Percentiles rank a stretch among this genome's conserved stretches.
Evolutionary conservation across 2,329 filamentous ascomycete genomes (phyloP).

Genomic region (Penicillium verrucosum): DNA sequence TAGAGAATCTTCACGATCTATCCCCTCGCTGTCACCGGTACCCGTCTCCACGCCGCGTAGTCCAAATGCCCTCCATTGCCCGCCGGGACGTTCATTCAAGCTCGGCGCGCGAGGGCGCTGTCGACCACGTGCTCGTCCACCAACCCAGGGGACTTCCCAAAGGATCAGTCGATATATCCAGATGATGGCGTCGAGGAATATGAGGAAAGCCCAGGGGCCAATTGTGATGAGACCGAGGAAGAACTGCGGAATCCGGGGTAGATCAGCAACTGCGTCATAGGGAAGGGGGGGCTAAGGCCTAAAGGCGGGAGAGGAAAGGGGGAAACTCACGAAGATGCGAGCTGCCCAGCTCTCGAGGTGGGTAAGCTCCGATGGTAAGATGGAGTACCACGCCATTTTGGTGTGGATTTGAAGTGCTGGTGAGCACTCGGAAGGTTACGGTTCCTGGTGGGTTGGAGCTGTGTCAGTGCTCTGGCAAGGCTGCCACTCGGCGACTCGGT

Average conservation of each 20-base stretch:
- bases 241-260: slow-evolving; percentile 44
- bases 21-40: slow-evolving; percentile 9
- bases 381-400: slow-evolving; percentile 63
- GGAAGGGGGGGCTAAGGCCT: neutral
- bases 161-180: slow-evolving; percentile 58
- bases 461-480: neutral
- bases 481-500: neutral
- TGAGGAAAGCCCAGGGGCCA: slow-evolving; percentile 59
- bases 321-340: slow-evolving; percentile 58
- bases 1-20: neutral
- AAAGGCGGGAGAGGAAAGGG: neutral
- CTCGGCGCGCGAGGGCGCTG: slow-evolving; percentile 60
- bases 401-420: neutral
- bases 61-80: slow-evolving; percentile 35
- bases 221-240: slow-evolving; percentile 59
- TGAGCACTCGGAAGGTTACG: slow-evolving; percentile 2
- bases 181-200: slow-evolving; percentile 62
- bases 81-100: slow-evolving; percentile 56
- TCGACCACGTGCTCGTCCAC: slow-evolving; percentile 59
- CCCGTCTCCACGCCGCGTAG: slow-evolving; percentile 23
- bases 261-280: slow-evolving; percentile 1
- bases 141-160: slow-evolving; percentile 59
- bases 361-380: slow-evolving; percentile 58
- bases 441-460: slow-evolving; percentile 9
- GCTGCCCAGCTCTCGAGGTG: slow-evolving; percentile 61